Conservation (phyloP, 2,329 filamentous ascomycete species). For the Chrysosporium keratinophilum region DNA sequence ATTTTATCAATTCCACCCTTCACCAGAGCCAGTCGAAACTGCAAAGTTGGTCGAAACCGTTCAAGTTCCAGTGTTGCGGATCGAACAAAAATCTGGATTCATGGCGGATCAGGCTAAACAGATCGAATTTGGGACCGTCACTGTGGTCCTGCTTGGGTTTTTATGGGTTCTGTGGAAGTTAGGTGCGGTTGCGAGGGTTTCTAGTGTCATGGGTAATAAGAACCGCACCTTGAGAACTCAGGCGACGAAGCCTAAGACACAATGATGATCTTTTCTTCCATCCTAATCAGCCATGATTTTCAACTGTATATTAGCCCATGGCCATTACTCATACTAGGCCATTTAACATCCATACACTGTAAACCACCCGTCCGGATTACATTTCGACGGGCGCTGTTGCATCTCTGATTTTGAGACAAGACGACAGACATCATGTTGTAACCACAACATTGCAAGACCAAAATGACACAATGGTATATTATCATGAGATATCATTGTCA, state of each 20-base stretch:
- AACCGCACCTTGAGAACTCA: neutral
- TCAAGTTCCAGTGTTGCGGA: conserved; percentile 55
- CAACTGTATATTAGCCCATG: no score
- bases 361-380: neutral
- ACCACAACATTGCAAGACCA: neutral
- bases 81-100: conserved; percentile 38
- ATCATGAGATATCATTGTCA: conserved; percentile 3
- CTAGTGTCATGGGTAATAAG: neutral
- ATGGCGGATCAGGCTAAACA: conserved; percentile 26
- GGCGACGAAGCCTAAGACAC: neutral
- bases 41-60: conserved; percentile 44
- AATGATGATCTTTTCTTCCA: neutral
- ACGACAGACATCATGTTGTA: no score
- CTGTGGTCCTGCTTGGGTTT: conserved; percentile 53
- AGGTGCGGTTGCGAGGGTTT: conserved; percentile 18
- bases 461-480: neutral
- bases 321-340: neutral
- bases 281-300: neutral
- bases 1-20: conserved; percentile 67
- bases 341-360: no score
- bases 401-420: no score
- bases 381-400: no score
- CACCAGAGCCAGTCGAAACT: conserved; percentile 21
- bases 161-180: conserved; percentile 59
- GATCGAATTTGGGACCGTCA: conserved; percentile 48